Evolutionary conservation across 192 early-diverging fungal species (phyloP).

Genomic region (Backusella parvicylindrica): DNA sequence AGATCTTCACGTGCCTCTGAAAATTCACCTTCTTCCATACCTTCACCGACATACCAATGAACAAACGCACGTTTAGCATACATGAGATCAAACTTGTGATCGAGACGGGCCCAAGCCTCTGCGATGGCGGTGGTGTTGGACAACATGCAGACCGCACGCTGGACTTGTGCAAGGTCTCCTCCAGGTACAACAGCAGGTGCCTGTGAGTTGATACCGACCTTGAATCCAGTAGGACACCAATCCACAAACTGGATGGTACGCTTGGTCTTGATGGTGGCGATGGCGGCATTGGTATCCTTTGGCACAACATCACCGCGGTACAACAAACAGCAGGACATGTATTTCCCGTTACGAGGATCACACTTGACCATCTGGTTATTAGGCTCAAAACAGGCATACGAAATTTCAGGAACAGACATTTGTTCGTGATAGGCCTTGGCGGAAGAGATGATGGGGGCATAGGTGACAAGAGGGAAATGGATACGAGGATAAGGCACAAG

Average conservation of each 20-base stretch:
- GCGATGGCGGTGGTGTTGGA: slow-evolving; percentile 99
- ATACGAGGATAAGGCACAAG: slow-evolving; percentile 99
- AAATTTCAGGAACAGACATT: slow-evolving; percentile 93
- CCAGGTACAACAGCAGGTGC: slow-evolving; percentile 86
- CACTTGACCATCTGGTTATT: slow-evolving; percentile 99
- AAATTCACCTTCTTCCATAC: slow-evolving; percentile 99
- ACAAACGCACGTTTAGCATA: slow-evolving; percentile 99
- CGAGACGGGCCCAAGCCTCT: slow-evolving; percentile 97
- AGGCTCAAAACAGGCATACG: slow-evolving; percentile 94
- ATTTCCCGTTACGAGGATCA: slow-evolving; percentile 95
- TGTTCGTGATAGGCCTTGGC: slow-evolving; percentile 98
- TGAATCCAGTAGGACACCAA: slow-evolving; percentile 99
- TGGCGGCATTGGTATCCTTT: slow-evolving; percentile 93
- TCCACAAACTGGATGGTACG: slow-evolving; percentile 97
- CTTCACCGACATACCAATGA: slow-evolving; percentile 99
- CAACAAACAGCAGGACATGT: slow-evolving; percentile 98
- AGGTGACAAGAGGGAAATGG: slow-evolving; percentile 97
- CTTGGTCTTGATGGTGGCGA: slow-evolving; percentile 90
- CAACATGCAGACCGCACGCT: slow-evolving; percentile 94
- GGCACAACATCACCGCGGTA: slow-evolving; percentile 99
- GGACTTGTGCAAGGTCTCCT: slow-evolving; percentile 93
- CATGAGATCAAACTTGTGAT: slow-evolving; percentile 99
- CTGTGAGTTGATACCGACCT: slow-evolving; percentile 97
- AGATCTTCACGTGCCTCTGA: slow-evolving; percentile 99
- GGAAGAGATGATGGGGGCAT: slow-evolving; percentile 91